Percentiles rank a stretch among this genome's conserved stretches.
These are phyloP conservation scores for Pterocarpus santalinus DNA, from an alignment of 306 rosid species.

Conservation along the genomic window DNA sequence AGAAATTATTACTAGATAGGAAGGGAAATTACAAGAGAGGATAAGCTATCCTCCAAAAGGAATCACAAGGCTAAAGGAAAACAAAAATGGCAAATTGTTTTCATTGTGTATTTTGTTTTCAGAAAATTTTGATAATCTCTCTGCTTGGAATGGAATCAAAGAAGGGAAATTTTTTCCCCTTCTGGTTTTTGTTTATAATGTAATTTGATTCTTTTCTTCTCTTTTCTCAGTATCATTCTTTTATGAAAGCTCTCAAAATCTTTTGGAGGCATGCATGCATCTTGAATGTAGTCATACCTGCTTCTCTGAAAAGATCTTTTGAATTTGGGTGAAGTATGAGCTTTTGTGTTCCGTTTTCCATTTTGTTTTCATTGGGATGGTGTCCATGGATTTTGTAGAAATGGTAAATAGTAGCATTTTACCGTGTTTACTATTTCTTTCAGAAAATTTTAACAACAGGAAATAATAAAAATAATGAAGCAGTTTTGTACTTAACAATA, in stretches of 20 bases:
- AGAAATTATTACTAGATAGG: neutral
- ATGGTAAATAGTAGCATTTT: neutral
- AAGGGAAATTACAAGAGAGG: neutral
- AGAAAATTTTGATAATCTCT: neutral
- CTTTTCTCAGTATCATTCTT: constrained; percentile 13
- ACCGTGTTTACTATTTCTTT: neutral
- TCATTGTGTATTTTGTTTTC: neutral
- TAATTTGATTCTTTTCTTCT: neutral
- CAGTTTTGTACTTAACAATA: neutral
- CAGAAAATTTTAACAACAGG: neutral
- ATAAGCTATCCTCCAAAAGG: neutral
- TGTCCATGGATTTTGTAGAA: constrained; percentile 55
- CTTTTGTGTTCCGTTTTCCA: constrained; percentile 52
- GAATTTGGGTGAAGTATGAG: constrained; percentile 59
- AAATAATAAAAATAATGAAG: neutral
- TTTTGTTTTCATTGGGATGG: constrained; percentile 57
- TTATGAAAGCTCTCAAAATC: constrained; percentile 9
- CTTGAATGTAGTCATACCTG: constrained; percentile 59
- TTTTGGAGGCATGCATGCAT: constrained; percentile 34
- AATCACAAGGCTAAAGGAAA: neutral
- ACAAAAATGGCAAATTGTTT: neutral
- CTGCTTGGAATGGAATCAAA: constrained; percentile 18
- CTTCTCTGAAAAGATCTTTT: constrained; percentile 40
- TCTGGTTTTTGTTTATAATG: constrained; percentile 8
- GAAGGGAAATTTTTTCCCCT: neutral